Base-by-base conservation (phyloP, 2,329 filamentous ascomycete genomes). In the Xylaria sp. region DNA sequence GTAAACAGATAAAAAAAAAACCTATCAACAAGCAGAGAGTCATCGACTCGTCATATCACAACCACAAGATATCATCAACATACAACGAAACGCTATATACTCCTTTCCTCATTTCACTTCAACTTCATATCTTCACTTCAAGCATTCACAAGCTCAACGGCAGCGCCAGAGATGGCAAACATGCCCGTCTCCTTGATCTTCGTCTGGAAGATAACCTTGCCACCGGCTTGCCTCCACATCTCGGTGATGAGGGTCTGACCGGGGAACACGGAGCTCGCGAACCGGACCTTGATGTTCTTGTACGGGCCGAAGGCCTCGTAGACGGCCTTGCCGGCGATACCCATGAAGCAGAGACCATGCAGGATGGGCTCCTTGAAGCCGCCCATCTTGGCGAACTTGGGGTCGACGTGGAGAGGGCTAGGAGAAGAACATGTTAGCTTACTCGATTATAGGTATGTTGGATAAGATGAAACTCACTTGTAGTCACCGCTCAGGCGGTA, bases 261-360 rank as follows among this genome's bases (percentile, higher is more conserved):
- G 0, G 91, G 92, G 59, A 92, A 74, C 10, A 96, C 92, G 8
- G 89, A 86, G 58, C 92, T 91, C 1, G 91, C 91, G 73, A 96
- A 96, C 65, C 92, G 82, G 23, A 95, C 92, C 82, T 96, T 96
- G 79, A 96, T 87, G 78, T 92, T 96, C 81, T 89, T 91, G 78
- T 89, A 92, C 52, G 83, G 77, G 3, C 94, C 94, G 70, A 87
- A 97, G 65, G 81, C 88, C 76, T 91, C 84, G 73, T 92, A 89
- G 46, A 99, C 86, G 61, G 93, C 92, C 82, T 96, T 97, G 65
- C 88, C 91, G 13, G 90, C 88, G 66, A 97, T 85, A 67, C 94
- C 94, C 70, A 99, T 93, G 73, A 87, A 94, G 83, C 92, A 96
- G 44, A 99, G 85, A n/a, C 94, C 94, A 79, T 99, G 94, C 57